Conservation (phyloP, 139 green algal species). For the Parachlorella kessleri region DNA sequence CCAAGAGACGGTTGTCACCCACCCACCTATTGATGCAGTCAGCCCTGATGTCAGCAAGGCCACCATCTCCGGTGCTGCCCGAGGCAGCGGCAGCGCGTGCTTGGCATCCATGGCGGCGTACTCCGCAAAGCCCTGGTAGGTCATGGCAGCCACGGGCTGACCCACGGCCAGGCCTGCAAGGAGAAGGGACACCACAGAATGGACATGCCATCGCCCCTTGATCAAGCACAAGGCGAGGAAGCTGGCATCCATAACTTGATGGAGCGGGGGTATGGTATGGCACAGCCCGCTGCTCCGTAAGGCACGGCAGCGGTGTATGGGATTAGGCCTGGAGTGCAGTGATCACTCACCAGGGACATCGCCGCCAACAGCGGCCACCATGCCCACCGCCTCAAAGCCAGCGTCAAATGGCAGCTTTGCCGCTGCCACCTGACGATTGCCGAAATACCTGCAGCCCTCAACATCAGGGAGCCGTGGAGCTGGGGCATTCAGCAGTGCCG, state of each 20-base stretch:
- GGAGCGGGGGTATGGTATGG: too few relatives aligned
- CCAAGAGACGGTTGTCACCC: too few relatives aligned
- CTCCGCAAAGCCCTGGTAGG: constrained; percentile 68
- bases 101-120: constrained; percentile 35
- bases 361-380: constrained; percentile 59
- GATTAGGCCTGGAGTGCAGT: too few relatives aligned
- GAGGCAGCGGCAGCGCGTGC: constrained; percentile 51
- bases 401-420: constrained; percentile 72
- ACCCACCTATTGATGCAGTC: constrained; percentile 86
- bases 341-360: constrained; percentile 32
- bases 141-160: constrained; percentile 65
- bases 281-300: too few relatives aligned
- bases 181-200: too few relatives aligned
- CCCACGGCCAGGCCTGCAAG: constrained; percentile 48
- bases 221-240: too few relatives aligned
- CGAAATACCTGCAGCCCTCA: constrained; percentile 66
- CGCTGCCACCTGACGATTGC: constrained; percentile 42
- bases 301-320: too few relatives aligned
- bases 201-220: too few relatives aligned
- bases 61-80: constrained; percentile 64
- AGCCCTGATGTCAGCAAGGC: constrained; percentile 85
- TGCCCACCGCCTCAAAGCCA: constrained; percentile 80
- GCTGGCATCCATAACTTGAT: too few relatives aligned
- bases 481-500: too few relatives aligned
- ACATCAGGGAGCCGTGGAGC: too few relatives aligned